Conservation (phyloP, 371 early-diverging fungal genomes). For the Cokeromyces recurvatus region DNA sequence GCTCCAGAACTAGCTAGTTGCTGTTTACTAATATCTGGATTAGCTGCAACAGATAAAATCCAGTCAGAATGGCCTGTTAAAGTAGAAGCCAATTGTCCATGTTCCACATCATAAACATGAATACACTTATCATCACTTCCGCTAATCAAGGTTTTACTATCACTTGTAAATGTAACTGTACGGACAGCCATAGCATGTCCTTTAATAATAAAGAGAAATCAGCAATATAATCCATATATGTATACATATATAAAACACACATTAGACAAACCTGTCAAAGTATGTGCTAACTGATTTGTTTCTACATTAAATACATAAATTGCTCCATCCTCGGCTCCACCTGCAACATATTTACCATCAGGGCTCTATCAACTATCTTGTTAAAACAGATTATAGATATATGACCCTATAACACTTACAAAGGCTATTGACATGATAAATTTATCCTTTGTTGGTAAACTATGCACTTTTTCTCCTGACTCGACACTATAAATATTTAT, state of each 20-base stretch:
- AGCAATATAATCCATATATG: no score
- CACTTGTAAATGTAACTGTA: constrained; percentile 67
- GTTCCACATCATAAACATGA: constrained; percentile 78
- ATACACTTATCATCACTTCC: constrained; percentile 81
- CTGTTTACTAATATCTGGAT: constrained; percentile 60
- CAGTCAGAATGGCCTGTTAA: constrained; percentile 74
- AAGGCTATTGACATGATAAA: constrained; percentile 76
- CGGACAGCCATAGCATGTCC: constrained; percentile 78
- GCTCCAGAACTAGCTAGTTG: constrained; percentile 72
- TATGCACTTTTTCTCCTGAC: constrained; percentile 54
- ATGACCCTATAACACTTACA: constrained; percentile 37
- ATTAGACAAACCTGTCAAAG: constrained; percentile 46
- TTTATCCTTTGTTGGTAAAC: constrained; percentile 66
- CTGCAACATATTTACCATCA: constrained; percentile 72
- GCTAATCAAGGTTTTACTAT: constrained; percentile 65
- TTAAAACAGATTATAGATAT: background rate
- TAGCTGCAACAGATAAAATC: constrained; percentile 68
- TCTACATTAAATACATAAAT: constrained; percentile 71
- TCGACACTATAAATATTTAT: constrained; percentile 67
- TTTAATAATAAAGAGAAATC: constrained; percentile 7
- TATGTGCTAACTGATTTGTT: constrained; percentile 64
- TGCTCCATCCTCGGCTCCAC: constrained; percentile 74
- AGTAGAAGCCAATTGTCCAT: constrained; percentile 70
- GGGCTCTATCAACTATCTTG: constrained; percentile 49
- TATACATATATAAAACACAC: no score